Evolutionary conservation across 306 rosid species (phyloP).

Genomic region (Prunus armeniaca): DNA sequence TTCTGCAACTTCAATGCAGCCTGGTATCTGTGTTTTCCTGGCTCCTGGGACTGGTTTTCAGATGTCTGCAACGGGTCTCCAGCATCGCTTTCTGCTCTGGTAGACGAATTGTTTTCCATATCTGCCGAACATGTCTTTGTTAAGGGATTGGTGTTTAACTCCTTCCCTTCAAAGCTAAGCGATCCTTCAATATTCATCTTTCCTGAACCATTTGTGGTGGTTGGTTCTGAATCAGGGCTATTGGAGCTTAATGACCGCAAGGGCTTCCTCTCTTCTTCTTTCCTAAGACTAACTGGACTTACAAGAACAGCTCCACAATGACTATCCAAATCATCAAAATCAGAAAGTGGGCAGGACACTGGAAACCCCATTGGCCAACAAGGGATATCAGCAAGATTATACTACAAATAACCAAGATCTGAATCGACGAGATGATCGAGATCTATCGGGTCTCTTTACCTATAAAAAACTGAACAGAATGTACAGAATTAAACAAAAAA

Average conservation of each 20-base stretch:
- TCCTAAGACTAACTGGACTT: constrained; percentile 25
- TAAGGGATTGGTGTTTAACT: constrained; percentile 37
- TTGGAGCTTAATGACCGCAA: constrained; percentile 32
- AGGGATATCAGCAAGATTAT: not conserved
- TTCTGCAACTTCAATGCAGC: constrained; percentile 87
- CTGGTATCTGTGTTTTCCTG: constrained; percentile 23
- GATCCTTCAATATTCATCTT: constrained; percentile 42
- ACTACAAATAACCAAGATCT: constrained; percentile 23
- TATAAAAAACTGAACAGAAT: constrained; percentile 14
- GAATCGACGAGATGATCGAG: not conserved
- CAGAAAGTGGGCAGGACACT: constrained; percentile 24
- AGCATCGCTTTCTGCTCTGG: constrained; percentile 27
- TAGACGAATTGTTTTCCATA: constrained; percentile 34
- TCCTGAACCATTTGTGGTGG: constrained; percentile 15
- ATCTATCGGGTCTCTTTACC: constrained; percentile 23
- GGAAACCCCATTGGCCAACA: constrained; percentile 29
- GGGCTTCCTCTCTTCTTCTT: constrained; percentile 26
- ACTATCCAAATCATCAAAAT: constrained; percentile 39
- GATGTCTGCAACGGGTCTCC: constrained; percentile 18
- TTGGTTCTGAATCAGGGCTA: constrained; percentile 29
- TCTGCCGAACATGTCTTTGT: constrained; percentile 36
- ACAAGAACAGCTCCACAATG: constrained; percentile 29
- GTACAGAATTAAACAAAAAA: not conserved
- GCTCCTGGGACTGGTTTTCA: constrained; percentile 34
- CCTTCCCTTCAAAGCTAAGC: constrained; percentile 35